Evolutionary conservation across 441 rosid genomes (phyloP).

Genomic region (Macaranga tanarius): DNA sequence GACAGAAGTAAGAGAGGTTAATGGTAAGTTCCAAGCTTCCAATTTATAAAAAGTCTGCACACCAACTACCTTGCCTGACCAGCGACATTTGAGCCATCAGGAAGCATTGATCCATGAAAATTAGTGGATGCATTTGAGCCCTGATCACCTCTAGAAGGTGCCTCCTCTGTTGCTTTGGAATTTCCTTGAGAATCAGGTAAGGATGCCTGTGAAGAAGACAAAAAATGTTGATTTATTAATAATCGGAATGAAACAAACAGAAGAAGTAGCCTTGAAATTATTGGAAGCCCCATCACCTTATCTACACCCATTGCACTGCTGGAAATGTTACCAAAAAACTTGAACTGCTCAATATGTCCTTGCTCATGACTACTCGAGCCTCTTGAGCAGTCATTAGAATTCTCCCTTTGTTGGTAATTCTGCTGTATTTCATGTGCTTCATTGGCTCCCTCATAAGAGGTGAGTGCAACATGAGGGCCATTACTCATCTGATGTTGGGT

Average conservation of each 20-base stretch:
- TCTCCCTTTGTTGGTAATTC: conserved; percentile 13
- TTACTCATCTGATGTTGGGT: conserved; percentile 12
- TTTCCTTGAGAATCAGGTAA: conserved; percentile 15
- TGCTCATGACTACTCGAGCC: conserved; percentile 20
- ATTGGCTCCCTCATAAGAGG: conserved; percentile 1
- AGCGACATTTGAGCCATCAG: conserved; percentile 17
- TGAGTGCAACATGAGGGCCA: not conserved
- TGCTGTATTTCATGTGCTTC: conserved; percentile 17
- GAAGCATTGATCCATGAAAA: conserved; percentile 8
- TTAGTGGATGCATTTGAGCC: conserved; percentile 7
- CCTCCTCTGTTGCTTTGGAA: conserved; percentile 14
- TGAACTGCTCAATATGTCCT: conserved; percentile 33
- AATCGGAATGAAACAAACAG: not conserved
- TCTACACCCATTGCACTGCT: conserved; percentile 27
- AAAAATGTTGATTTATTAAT: not conserved
- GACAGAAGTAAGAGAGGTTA: not conserved
- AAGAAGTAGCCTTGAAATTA: not conserved
- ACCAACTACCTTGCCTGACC: conserved; percentile 19
- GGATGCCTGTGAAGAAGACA: conserved; percentile 11
- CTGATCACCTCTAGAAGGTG: conserved; percentile 13
- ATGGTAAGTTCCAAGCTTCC: not conserved
- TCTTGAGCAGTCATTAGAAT: conserved; percentile 12
- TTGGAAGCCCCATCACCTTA: conserved; percentile 32
- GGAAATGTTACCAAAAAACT: conserved; percentile 31
- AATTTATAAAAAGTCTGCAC: conserved; percentile 3